phyloP scores from a whole-genome alignment of 192 early-diverging fungal species.

The Entomortierella lignicola region DNA sequence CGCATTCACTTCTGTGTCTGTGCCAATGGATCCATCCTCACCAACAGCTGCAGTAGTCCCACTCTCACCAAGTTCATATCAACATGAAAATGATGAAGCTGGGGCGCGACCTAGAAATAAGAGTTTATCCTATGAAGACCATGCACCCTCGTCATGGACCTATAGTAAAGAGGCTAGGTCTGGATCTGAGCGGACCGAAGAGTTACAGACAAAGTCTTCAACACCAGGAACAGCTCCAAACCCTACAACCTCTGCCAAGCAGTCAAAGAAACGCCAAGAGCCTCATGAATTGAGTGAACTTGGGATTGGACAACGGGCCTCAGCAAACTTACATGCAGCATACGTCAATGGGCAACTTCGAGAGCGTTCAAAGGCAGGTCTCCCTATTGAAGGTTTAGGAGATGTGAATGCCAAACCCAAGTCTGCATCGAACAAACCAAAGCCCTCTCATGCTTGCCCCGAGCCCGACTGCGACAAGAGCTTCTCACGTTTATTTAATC shows the following conservation, averaged over 20 bases:
- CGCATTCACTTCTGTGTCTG: background rate
- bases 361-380: constrained; percentile 34
- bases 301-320: constrained; percentile 48
- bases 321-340: constrained; percentile 50
- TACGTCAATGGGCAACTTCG: constrained; percentile 40
- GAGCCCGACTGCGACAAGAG: constrained; percentile 81
- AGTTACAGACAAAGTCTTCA: constrained; percentile 3
- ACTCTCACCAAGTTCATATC: constrained; percentile 32
- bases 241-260: background rate
- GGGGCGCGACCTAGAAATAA: constrained; percentile 19
- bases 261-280: constrained; percentile 30
- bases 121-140: constrained; percentile 30
- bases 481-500: constrained; percentile 88
- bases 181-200: constrained; percentile 28
- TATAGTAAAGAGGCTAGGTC: constrained; percentile 27
- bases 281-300: constrained; percentile 50
- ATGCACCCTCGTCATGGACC: constrained; percentile 28
- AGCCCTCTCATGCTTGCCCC: constrained; percentile 60
- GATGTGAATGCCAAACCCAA: constrained; percentile 17
- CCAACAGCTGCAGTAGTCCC: constrained; percentile 43
- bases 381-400: constrained; percentile 14
- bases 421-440: constrained; percentile 22
- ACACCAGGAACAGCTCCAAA: background rate
- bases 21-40: constrained; percentile 17
- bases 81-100: constrained; percentile 22